Percentiles rank a stretch among this genome's conserved stretches.
Evolutionary conservation across 345 rosid genomes (phyloP).

Genomic region (Hypericum perforatum): DNA sequence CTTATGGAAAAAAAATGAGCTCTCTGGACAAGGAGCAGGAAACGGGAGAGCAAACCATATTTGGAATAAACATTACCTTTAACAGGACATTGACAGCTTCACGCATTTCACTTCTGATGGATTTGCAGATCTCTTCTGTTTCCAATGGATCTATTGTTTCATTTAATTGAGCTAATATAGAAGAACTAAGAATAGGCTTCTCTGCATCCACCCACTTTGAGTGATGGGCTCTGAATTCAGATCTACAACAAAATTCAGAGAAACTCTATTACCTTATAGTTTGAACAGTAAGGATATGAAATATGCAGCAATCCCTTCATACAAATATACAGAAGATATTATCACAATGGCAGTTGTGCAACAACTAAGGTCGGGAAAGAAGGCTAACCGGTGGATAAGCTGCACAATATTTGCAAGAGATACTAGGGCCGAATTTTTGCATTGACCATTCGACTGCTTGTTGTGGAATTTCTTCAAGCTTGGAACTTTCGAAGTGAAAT

Average conservation of each 20-base stretch:
- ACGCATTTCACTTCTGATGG: constrained; percentile 66
- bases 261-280: background rate
- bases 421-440: constrained; percentile 36
- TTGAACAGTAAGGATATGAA: background rate
- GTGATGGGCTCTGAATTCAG: constrained; percentile 60
- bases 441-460: constrained; percentile 39
- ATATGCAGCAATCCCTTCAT: background rate
- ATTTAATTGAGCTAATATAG: constrained; percentile 35
- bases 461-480: constrained; percentile 62
- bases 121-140: constrained; percentile 53
- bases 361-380: background rate
- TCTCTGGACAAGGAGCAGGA: too few species aligned
- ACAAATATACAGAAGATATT: too few species aligned
- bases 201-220: constrained; percentile 59
- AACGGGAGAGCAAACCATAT: background rate
- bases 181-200: constrained; percentile 62
- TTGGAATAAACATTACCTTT: constrained; percentile 43
- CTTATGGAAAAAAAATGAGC: too few species aligned
- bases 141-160: constrained; percentile 36
- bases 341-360: too few species aligned
- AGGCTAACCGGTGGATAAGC: constrained; percentile 59
- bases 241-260: constrained; percentile 29
- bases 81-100: constrained; percentile 59
- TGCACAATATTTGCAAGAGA: constrained; percentile 56
- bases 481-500: constrained; percentile 56